Evolutionary conservation across 495 filamentous ascomycete species (phyloP).

Genomic region (Parathielavia hyrcaniae): DNA sequence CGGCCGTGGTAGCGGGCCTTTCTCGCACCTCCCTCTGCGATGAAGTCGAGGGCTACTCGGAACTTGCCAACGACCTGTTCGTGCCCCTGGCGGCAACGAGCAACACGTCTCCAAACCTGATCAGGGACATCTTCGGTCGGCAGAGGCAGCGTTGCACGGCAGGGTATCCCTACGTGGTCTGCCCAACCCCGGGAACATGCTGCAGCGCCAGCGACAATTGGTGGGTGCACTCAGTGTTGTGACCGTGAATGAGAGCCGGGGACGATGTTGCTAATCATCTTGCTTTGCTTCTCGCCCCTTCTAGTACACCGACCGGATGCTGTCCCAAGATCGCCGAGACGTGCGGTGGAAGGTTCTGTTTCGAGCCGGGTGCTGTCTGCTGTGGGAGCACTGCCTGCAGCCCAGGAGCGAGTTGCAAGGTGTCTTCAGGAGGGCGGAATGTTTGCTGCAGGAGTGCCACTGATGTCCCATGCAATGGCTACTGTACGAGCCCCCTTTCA

Average conservation of each 20-base stretch:
- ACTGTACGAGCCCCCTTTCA: constrained; percentile 2
- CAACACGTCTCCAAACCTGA: constrained; percentile 6
- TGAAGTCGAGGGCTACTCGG: constrained; percentile 2
- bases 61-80: constrained; percentile 1
- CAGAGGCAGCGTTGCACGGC: constrained; percentile 4
- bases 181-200: constrained; percentile 9
- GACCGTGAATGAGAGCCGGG: not conserved
- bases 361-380: not conserved
- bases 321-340: constrained; percentile 8
- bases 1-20: constrained; percentile 1
- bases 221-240: not conserved
- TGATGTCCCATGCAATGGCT: constrained; percentile 3
- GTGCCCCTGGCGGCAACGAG: not conserved
- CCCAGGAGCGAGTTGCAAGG: not conserved
- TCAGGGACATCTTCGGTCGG: not conserved
- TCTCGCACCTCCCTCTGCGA: constrained; percentile 1
- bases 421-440: constrained; percentile 2
- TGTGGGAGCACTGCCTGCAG: constrained; percentile 1
- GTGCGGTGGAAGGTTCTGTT: not conserved
- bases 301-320: constrained; percentile 3
- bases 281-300: not conserved
- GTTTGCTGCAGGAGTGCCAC: constrained; percentile 9
- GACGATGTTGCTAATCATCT: not conserved
- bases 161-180: not conserved
- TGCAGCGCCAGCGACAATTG: constrained; percentile 4